Percentiles rank a stretch among this genome's conserved stretches.
These are phyloP conservation scores for Kwoniella europaea DNA, from an alignment of 768 basidiomycete genomes.

Conservation along the genomic window DNA sequence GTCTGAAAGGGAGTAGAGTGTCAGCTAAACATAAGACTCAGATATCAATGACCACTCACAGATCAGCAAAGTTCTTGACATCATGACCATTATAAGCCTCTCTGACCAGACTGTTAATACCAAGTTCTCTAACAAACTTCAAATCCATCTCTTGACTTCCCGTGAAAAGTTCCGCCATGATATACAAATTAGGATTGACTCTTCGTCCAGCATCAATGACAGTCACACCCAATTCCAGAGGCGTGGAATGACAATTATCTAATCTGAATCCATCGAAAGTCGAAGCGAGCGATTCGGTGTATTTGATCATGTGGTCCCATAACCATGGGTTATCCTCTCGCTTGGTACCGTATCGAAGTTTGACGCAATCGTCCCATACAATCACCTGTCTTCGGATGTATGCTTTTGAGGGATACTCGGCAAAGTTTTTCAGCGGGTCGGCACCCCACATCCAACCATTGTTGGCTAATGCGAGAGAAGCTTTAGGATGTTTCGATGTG, in stretches of 20 bases:
- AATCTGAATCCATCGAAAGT: slow-evolving; percentile 95
- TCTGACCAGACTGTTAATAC: slow-evolving; percentile 89
- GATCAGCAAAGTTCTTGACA: slow-evolving; percentile 84
- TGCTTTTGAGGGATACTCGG: slow-evolving; percentile 85
- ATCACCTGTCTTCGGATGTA: slow-evolving; percentile 96
- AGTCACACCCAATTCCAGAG: slow-evolving; percentile 89
- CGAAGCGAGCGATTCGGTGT: slow-evolving; percentile 77
- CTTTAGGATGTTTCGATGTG: slow-evolving; percentile 62
- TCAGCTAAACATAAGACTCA: neutral
- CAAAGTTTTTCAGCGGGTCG: slow-evolving; percentile 92
- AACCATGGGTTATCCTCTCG: slow-evolving; percentile 88
- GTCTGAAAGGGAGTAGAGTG: slow-evolving; percentile 34
- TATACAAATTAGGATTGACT: slow-evolving; percentile 88
- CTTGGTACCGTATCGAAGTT: slow-evolving; percentile 85
- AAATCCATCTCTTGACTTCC: slow-evolving; percentile 93
- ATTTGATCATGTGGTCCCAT: slow-evolving; percentile 87
- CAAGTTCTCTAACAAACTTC: slow-evolving; percentile 85
- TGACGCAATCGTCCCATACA: slow-evolving; percentile 97
- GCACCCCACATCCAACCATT: slow-evolving; percentile 99
- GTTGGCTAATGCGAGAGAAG: slow-evolving; percentile 82
- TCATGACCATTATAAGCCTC: slow-evolving; percentile 86
- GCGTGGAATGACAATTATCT: slow-evolving; percentile 98
- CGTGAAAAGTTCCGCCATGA: slow-evolving; percentile 96
- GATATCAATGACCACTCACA: slow-evolving; percentile 57
- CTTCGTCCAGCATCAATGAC: slow-evolving; percentile 90